A percentile compares a stretch with the other conserved stretches of the same genome.
Conservation (phyloP, 2,329 filamentous ascomycete species). For the Elsinoe fawcettii region DNA sequence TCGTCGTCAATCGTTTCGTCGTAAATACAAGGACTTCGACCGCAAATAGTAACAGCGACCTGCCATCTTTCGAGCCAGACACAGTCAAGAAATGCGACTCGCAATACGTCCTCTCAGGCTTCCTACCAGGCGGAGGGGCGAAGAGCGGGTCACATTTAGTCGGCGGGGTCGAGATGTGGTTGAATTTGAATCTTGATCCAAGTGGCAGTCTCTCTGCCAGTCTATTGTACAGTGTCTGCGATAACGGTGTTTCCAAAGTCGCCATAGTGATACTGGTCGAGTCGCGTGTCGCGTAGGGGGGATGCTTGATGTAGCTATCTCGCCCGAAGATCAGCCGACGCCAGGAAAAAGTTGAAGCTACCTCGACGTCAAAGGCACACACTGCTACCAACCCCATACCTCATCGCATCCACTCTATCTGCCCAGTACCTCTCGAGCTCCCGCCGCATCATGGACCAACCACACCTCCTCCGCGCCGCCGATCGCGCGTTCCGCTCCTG, state of each 20-base stretch:
- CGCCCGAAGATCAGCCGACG: slow-evolving; percentile 5
- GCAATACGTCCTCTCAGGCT: slow-evolving; percentile 70
- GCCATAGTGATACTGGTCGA: slow-evolving; percentile 6
- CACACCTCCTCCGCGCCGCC: slow-evolving; percentile 14
- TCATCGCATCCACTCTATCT: too few relatives aligned
- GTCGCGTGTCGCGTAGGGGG: neutral
- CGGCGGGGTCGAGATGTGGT: slow-evolving; percentile 83
- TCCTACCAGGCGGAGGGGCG: slow-evolving; percentile 63
- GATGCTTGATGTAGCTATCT: neutral
- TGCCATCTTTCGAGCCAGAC: slow-evolving; percentile 37
- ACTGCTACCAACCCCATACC: neutral
- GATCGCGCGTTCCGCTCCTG: slow-evolving; percentile 28
- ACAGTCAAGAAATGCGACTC: slow-evolving; percentile 72
- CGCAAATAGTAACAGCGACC: slow-evolving; percentile 62
- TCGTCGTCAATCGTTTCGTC: slow-evolving; percentile 68
- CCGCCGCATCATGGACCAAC: slow-evolving; percentile 3
- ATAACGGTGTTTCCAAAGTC: neutral
- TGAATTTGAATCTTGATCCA: slow-evolving; percentile 56
- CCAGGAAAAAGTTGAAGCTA: slow-evolving; percentile 12
- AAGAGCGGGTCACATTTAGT: slow-evolving; percentile 68
- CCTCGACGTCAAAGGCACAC: neutral
- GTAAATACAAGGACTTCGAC: slow-evolving; percentile 83
- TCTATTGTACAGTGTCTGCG: slow-evolving; percentile 32
- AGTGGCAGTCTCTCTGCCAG: slow-evolving; percentile 48
- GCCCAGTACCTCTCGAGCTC: neutral